Evolutionary conservation across 2,329 filamentous ascomycete genomes (phyloP).

Genomic region (Fusarium pseudograminearum): DNA sequence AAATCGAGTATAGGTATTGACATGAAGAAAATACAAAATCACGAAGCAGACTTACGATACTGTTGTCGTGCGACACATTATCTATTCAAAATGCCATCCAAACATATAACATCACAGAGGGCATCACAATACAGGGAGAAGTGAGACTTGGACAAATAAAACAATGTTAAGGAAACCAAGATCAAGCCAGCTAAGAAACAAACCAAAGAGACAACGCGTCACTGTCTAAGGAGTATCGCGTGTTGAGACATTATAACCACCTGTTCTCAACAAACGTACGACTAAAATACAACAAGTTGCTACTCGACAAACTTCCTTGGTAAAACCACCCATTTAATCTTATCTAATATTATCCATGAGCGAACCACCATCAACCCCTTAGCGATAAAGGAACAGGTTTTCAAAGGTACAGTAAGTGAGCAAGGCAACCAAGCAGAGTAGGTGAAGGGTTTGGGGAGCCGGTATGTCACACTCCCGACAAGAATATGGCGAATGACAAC

Average conservation of each 20-base stretch:
- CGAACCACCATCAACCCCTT: conserved; percentile 50
- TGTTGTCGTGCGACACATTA: not conserved
- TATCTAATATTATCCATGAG: conserved; percentile 51
- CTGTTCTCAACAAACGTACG: conserved; percentile 51
- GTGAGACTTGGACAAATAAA: conserved; percentile 44
- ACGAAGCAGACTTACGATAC: not conserved
- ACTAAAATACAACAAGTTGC: conserved; percentile 57
- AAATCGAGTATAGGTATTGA: too few species aligned
- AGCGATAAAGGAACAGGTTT: conserved; percentile 44
- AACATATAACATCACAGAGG: not conserved
- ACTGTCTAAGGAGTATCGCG: conserved; percentile 48
- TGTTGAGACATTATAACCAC: conserved; percentile 51
- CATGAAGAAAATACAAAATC: not conserved
- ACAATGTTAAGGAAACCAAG: conserved; percentile 50
- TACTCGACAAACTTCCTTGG: conserved; percentile 46
- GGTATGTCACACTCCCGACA: conserved; percentile 39
- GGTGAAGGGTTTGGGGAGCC: conserved; percentile 14
- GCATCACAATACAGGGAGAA: not conserved
- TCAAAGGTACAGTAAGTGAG: conserved; percentile 45
- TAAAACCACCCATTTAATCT: conserved; percentile 51
- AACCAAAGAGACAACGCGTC: conserved; percentile 50
- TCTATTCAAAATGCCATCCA: not conserved
- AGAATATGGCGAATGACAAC: conserved; percentile 49
- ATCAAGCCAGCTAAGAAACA: conserved; percentile 56
- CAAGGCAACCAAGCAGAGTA: conserved; percentile 41